Evolutionary conservation across 371 early-diverging fungal genomes (phyloP).

Genomic region (Syncephalis plumigaleata): DNA sequence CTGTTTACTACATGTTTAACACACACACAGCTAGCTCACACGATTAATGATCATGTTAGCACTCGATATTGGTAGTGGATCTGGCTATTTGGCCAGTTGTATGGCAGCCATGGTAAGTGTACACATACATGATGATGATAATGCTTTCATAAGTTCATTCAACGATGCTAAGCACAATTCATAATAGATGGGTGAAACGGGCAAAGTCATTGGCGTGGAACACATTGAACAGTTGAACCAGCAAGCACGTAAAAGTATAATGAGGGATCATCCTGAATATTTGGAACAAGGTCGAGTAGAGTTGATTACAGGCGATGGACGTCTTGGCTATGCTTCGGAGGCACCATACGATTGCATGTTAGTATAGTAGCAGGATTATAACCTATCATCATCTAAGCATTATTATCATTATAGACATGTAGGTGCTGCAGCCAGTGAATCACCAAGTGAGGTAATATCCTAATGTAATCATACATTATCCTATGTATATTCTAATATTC

Average conservation of each 20-base stretch:
- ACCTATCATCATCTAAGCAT: no score
- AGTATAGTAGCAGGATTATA: no score
- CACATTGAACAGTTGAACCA: conserved; percentile 61
- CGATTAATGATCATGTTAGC: conserved; percentile 14
- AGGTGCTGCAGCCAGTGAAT: conserved; percentile 56
- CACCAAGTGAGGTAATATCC: conserved; percentile 23
- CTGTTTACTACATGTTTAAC: background rate
- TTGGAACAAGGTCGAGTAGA: conserved; percentile 29
- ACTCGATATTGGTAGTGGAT: conserved; percentile 79
- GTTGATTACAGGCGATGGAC: conserved; percentile 55
- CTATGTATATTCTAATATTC: background rate
- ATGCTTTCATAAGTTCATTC: background rate
- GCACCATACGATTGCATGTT: conserved; percentile 79
- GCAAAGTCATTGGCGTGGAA: conserved; percentile 53
- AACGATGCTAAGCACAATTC: background rate
- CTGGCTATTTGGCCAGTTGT: conserved; percentile 68
- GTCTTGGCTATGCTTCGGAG: conserved; percentile 43
- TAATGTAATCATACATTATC: no score
- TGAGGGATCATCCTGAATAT: conserved; percentile 31
- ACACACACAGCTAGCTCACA: no score
- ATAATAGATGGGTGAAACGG: conserved; percentile 10
- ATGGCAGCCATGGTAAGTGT: conserved; percentile 57
- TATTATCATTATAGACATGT: conserved; percentile 44
- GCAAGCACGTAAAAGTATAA: conserved; percentile 25
- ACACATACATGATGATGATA: no score